Evolutionary conservation across 768 basidiomycete genomes (phyloP).

Genomic region (Amanita fuliginea): DNA sequence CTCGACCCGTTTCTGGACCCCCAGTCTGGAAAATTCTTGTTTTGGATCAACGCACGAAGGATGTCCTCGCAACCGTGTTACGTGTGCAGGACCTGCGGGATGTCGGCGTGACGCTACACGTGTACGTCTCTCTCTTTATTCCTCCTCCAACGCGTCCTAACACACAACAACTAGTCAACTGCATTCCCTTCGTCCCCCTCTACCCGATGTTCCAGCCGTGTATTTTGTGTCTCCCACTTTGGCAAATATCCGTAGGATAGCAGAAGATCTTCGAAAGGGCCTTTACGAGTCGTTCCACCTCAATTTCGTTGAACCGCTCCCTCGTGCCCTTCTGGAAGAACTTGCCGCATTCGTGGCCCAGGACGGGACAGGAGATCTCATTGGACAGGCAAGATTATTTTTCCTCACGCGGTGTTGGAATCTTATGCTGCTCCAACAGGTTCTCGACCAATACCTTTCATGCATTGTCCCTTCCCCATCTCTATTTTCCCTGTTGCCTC

Average conservation of each 20-base stretch:
- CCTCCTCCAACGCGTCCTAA: slow-evolving; percentile 1
- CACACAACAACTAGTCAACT: slow-evolving; percentile 53
- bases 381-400: slow-evolving; percentile 51
- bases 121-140: slow-evolving; percentile 44
- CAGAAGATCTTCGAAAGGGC: slow-evolving; percentile 81
- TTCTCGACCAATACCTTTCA: slow-evolving; percentile 94
- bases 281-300: slow-evolving; percentile 92
- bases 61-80: slow-evolving; percentile 89
- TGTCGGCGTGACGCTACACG: slow-evolving; percentile 94
- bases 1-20: slow-evolving; percentile 51
- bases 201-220: slow-evolving; percentile 92
- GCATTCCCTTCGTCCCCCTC: slow-evolving; percentile 76
- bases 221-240: slow-evolving; percentile 94
- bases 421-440: slow-evolving; percentile 28
- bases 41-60: slow-evolving; percentile 91
- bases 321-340: slow-evolving; percentile 85
- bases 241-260: slow-evolving; percentile 79
- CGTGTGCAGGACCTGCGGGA: slow-evolving; percentile 95
- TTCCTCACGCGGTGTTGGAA: slow-evolving; percentile 2
- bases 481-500: slow-evolving; percentile 81
- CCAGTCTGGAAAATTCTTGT: slow-evolving; percentile 96
- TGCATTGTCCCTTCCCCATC: slow-evolving; percentile 91
- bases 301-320: slow-evolving; percentile 89
- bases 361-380: slow-evolving; percentile 71
- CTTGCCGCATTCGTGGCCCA: slow-evolving; percentile 81